Percentiles rank a stretch among this genome's conserved stretches.
Conservation (phyloP, 2,329 filamentous ascomycete genomes). For the Neobulgaria alba region DNA sequence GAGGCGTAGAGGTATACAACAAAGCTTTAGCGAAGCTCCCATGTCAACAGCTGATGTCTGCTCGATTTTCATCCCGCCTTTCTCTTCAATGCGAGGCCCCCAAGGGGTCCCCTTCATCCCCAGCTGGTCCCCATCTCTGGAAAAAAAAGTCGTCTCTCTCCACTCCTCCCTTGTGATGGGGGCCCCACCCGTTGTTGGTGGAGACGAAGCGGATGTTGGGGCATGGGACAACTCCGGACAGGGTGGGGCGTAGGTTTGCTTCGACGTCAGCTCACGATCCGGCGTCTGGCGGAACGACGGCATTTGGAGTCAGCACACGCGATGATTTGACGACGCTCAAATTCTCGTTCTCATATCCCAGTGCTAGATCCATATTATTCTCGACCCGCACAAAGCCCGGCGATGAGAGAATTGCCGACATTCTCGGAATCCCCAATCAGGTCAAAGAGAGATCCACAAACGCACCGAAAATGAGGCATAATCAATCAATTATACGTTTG, state of each 20-base stretch:
- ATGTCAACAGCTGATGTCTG: too few species aligned
- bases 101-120: constrained; percentile 3
- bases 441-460: constrained; percentile 13
- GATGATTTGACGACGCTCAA: not conserved
- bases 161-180: too few species aligned
- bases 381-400: too few species aligned
- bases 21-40: too few species aligned
- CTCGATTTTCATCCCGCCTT: too few species aligned
- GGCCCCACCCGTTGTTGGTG: too few species aligned
- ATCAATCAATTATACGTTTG: too few species aligned
- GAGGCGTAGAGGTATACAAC: too few species aligned
- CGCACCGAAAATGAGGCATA: constrained; percentile 9
- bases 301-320: not conserved
- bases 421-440: too few species aligned
- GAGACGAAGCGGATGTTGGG: constrained; percentile 1
- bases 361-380: constrained; percentile 3
- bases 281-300: not conserved
- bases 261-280: not conserved
- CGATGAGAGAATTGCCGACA: too few species aligned
- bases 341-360: constrained; percentile 4
- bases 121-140: constrained; percentile 5
- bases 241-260: not conserved
- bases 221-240: constrained; percentile 3
- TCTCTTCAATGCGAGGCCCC: too few species aligned
- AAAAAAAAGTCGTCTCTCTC: constrained; percentile 1